phyloP scores from a whole-genome alignment of 2,329 filamentous ascomycete genomes.

The Exophiala phaeomuriformis region DNA sequence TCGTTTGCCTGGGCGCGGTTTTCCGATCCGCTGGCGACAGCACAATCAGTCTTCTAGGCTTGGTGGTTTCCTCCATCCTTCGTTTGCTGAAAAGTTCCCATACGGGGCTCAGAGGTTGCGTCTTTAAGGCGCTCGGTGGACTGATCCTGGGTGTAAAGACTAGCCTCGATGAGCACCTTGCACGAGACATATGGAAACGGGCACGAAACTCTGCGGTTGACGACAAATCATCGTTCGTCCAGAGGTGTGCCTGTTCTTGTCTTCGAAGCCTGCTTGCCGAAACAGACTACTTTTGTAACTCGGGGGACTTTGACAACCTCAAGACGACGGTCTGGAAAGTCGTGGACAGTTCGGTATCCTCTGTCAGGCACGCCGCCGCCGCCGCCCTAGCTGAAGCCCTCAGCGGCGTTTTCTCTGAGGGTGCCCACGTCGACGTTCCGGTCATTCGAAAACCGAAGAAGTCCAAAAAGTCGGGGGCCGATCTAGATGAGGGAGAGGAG shows the following conservation, averaged over 20 bases:
- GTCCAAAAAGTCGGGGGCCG: conserved; percentile 54
- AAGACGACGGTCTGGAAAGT: conserved; percentile 77
- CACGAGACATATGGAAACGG: conserved; percentile 92
- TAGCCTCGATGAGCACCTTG: conserved; percentile 74
- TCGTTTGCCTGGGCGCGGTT: conserved; percentile 77
- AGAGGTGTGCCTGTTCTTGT: conserved; percentile 71
- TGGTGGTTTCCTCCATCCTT: conserved; percentile 64
- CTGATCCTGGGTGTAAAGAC: conserved; percentile 66
- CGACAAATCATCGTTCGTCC: conserved; percentile 77
- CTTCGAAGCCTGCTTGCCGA: conserved; percentile 63
- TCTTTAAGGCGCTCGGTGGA: conserved; percentile 68
- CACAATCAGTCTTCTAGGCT: conserved; percentile 71
- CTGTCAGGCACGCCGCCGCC: conserved; percentile 77
- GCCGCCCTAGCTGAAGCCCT: conserved; percentile 77
- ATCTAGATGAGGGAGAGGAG: conserved; percentile 68
- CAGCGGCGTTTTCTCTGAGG: conserved; percentile 69
- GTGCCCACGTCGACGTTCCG: conserved; percentile 47
- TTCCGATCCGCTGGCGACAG: conserved; percentile 92
- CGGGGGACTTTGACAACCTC: conserved; percentile 81
- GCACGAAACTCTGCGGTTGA: conserved; percentile 64
- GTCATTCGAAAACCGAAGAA: conserved; percentile 66
- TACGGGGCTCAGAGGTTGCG: conserved; percentile 70
- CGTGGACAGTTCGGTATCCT: conserved; percentile 67
- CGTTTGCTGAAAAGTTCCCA: conserved; percentile 77
- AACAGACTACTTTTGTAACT: conserved; percentile 79